Evolutionary conservation across 1,139 yeast genomes (phyloP), one percentile per base, ranked within the genome.

Genomic region (Entelexis sorbosivorans): DNA sequence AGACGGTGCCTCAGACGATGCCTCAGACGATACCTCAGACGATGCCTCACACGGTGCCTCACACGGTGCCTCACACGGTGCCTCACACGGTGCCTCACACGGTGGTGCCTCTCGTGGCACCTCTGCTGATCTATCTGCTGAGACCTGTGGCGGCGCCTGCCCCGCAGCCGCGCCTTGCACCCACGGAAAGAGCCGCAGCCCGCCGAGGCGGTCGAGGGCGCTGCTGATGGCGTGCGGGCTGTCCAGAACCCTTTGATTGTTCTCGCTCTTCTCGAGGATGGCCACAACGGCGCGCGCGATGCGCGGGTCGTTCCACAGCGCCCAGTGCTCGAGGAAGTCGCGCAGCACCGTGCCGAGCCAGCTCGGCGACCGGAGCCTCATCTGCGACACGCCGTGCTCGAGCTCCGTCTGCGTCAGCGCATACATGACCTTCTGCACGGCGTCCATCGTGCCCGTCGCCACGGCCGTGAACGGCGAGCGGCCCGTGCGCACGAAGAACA

Each of bases 381-480:
- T 33, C 29, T 51, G 52, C 11, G 44, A 16, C 5, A 35, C 48
- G 14, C 55, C 55, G 32, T 47, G 49, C 29, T 52, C 58, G 16
- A 56, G 53, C 46, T 56, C 58, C 1, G 44, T 42, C 17, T 42
- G 44, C 9, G 56, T 52, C 31, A 55, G 48, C 5, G 55, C 50
- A 17, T 43, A 11, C 55, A 56, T 56, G 24, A 56, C 57, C 34
- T 56, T 56, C 45, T 55, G 47, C 28, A 56, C 50, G 6, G 53
- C 48, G 29, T 38, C 53, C 19, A 46, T 16, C 5, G 52, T 29
- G 33, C 20, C 5, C 14, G 50, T 32, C 13, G 54, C 13, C 2
- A 50, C 52, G 9, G 49, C 48, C 4, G 44, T 54, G 39, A 56
- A 51, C 14, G 58, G 56, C 5, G 56, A 44, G 14, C 51, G 29